Evolutionary conservation across 1,139 yeast species (phyloP), one percentile per base, ranked within the genome.

Genomic region (Candida sp.): DNA sequence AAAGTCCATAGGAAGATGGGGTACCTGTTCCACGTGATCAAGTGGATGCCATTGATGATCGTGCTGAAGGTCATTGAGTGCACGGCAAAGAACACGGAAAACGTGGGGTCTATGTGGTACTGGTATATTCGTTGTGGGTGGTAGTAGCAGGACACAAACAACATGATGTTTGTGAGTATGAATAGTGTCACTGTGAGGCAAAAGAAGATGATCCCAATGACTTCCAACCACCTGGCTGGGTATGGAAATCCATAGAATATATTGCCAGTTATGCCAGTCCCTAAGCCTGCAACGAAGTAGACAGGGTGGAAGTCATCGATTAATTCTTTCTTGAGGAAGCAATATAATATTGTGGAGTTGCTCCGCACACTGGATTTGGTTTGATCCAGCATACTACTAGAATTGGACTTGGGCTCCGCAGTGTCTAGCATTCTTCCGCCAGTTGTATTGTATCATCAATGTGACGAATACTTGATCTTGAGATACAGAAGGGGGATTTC

Each of bases 281-380:
- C 97, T 96, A 91, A 90, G 17, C 84, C 78, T 43, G 84, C 75
- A 35, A 88, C 86, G 66, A 86, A 90, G 78, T 84, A 86, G 2
- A 74, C 74, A 2, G 90, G 89, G 31, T 45, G 49, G 39, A 54
- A 54, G 27, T 52, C 38, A 5, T 54, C 55, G 27, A 54, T 44
- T 12, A 45, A 41, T 42, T 54, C 57, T 12, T 30, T 26, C n/a
- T 32, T 46, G 12, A 49, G 28, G 37, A 53, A 45, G 11, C 31
- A 23, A 12, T 17, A 23, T 5, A 42, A 2, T 3, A 11, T 32
- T n/a, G 9, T 25, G 7, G 9, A 23, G 9, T 17, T 30, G 17
- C 17, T 30, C n/a, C 17, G 44, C 27, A 31, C 27, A 9, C 26
- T 41, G 9, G 28, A 4, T 4, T 17, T 5, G 8, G n/a, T 17